Percentiles rank a stretch among this genome's conserved stretches.
phyloP scores from a whole-genome alignment of 2,329 filamentous ascomycete species.

The Plenodomus biglobosus region DNA sequence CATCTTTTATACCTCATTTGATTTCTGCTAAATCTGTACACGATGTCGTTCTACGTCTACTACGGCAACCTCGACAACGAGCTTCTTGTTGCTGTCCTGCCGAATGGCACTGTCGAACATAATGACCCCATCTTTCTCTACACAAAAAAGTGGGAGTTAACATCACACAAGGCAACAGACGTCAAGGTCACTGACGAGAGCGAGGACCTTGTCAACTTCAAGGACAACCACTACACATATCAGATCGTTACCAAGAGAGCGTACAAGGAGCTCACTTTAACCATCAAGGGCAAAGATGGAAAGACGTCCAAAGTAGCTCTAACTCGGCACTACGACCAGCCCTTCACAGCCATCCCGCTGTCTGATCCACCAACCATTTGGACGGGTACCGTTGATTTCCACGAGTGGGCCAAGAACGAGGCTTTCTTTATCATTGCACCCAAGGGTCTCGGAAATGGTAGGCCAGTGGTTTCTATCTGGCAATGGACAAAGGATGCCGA shows the following conservation, averaged over 20 bases:
- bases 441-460: conserved; percentile 4
- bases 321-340: conserved; percentile 3
- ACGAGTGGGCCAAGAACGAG: conserved; percentile 5
- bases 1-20: background rate
- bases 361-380: conserved; percentile 6
- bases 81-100: conserved; percentile 3
- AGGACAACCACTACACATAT: conserved; percentile 1
- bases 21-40: background rate
- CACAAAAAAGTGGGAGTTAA: conserved; percentile 1
- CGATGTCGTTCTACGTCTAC: conserved; percentile 5
- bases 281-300: background rate
- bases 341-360: background rate
- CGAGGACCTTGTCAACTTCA: conserved; percentile 2
- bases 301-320: background rate
- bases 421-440: conserved; percentile 1
- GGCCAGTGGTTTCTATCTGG: conserved; percentile 3
- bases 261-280: conserved; percentile 1
- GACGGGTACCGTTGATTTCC: conserved; percentile 4
- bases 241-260: background rate
- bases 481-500: conserved; percentile 6
- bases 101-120: conserved; percentile 4
- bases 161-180: background rate
- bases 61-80: conserved; percentile 5
- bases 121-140: conserved; percentile 2
- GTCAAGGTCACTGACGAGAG: conserved; percentile 1